Evolutionary conservation across 192 early-diverging fungal species (phyloP), one percentile per base, ranked within the genome.

Genomic region (Linnemannia exigua): DNA sequence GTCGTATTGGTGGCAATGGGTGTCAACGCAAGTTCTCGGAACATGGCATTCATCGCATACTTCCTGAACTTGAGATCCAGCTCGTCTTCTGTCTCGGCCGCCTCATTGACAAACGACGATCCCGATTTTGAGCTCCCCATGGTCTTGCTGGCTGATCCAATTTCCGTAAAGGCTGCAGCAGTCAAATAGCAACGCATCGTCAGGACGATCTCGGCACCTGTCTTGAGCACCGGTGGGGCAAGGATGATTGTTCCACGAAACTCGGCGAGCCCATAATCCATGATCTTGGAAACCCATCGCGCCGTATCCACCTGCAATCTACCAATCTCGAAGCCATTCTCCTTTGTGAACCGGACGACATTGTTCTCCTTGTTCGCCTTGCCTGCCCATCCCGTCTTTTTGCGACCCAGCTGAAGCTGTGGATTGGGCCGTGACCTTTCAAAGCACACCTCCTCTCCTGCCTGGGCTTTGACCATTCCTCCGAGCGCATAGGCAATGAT

Each of bases 241-340:
- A 80, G 79, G 19, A 91, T 84, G 36, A 91, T 76, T 2, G 81
- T 76, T n/a, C 89, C 91, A 20, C 88, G 76, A 75, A 92, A 92
- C 48, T 79, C 73, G 28, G 88, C 90, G 6, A 89, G 54, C 1
- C 87, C 79, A 74, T 82, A 87, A 75, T 92, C 91, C 44, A 91
- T 61, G n/a, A 92, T 38, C 47, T 85, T 89, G 28, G 90, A 78
- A 20, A 92, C 87, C 83, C 84, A 90, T 19, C 84, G 72, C 0
- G 88, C 54, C 4, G 87, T 88, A 4, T 88, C 89, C 2, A 79
- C 75, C 28, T 87, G 86, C 1, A 92, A 47, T 50, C 91, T 76
- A 33, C 91, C 91, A 58, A 92, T 82, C 72, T 92, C 91, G 44
- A 82, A 50, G n/a, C 87, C 85, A 12, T 48, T 69, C 16, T 58